Conservation (phyloP, 192 early-diverging fungal species). For the Coemansia sp. region DNA sequence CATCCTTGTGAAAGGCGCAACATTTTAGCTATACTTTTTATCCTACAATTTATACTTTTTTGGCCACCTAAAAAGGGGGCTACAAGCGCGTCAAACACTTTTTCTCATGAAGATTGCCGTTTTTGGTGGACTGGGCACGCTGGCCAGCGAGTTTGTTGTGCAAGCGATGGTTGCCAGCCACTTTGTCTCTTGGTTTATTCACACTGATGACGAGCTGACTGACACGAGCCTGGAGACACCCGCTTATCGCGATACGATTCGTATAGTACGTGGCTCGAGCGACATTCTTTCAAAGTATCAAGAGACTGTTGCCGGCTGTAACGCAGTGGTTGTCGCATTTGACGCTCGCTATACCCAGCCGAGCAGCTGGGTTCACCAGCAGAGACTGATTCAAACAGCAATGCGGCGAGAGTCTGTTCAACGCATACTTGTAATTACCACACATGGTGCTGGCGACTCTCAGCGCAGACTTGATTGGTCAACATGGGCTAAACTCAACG, state of each 20-base stretch:
- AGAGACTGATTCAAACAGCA: constrained; percentile 32
- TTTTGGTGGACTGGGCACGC: constrained; percentile 33
- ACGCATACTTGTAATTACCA: constrained; percentile 32
- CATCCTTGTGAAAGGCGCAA: not conserved
- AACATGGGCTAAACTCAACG: constrained; percentile 27
- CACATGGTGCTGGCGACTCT: constrained; percentile 39
- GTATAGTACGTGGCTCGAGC: constrained; percentile 27
- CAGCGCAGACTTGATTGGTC: constrained; percentile 34
- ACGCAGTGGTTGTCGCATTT: constrained; percentile 37
- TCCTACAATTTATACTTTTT: not conserved
- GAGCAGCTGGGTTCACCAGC: constrained; percentile 21
- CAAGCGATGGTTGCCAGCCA: constrained; percentile 30
- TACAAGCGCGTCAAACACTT: not conserved
- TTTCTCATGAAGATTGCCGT: constrained; percentile 37
- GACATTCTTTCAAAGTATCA: constrained; percentile 25
- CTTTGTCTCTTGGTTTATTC: constrained; percentile 33
- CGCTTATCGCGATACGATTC: constrained; percentile 21
- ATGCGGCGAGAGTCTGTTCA: constrained; percentile 21
- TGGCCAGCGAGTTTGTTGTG: constrained; percentile 33
- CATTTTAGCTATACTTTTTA: not conserved
- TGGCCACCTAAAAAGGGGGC: not conserved
- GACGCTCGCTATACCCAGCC: constrained; percentile 24
- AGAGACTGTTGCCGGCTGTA: constrained; percentile 16
- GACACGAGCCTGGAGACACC: constrained; percentile 23
- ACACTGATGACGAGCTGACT: constrained; percentile 18